These are phyloP conservation scores for Colletotrichum navitas DNA, from an alignment of 2,329 filamentous ascomycete genomes.

Conservation along the genomic window DNA sequence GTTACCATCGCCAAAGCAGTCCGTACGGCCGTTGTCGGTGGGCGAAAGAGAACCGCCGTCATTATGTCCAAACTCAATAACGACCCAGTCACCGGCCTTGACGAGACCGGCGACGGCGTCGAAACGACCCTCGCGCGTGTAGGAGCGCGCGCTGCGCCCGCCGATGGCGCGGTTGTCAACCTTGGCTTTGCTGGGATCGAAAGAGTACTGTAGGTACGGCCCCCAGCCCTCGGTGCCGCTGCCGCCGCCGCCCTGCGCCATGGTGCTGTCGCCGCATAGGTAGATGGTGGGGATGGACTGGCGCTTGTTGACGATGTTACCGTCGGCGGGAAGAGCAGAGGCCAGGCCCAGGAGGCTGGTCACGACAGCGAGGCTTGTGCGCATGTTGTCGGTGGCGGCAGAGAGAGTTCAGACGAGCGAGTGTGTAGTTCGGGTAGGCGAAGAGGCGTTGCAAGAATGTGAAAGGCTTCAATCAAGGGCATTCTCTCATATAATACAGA, in stretches of 20 bases:
- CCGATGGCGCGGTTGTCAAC: constrained; percentile 71
- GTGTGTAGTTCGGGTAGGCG: not conserved
- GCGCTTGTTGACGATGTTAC: constrained; percentile 34
- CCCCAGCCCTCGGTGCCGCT: constrained; percentile 71
- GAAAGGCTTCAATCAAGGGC: constrained; percentile 3
- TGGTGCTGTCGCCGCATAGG: constrained; percentile 72
- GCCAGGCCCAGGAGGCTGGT: constrained; percentile 34
- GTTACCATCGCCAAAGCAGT: constrained; percentile 66
- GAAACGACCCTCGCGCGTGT: constrained; percentile 75
- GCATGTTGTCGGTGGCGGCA: constrained; percentile 16
- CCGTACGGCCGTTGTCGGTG: constrained; percentile 72
- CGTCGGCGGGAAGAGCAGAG: constrained; percentile 44
- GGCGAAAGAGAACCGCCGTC: constrained; percentile 70
- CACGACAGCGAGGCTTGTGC: constrained; percentile 25
- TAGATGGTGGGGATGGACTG: constrained; percentile 57
- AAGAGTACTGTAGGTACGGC: constrained; percentile 65
- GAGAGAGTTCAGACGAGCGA: not conserved
- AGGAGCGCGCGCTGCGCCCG: constrained; percentile 76
- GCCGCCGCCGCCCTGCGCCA: constrained; percentile 63
- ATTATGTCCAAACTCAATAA: constrained; percentile 81
- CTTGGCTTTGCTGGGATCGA: constrained; percentile 58
- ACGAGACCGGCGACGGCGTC: constrained; percentile 65
- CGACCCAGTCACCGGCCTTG: constrained; percentile 71
- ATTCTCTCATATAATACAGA: not conserved
- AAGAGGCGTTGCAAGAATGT: not conserved